Conservation (phyloP, 2,329 filamentous ascomycete genomes). For the Thielaviopsis punctulata region DNA sequence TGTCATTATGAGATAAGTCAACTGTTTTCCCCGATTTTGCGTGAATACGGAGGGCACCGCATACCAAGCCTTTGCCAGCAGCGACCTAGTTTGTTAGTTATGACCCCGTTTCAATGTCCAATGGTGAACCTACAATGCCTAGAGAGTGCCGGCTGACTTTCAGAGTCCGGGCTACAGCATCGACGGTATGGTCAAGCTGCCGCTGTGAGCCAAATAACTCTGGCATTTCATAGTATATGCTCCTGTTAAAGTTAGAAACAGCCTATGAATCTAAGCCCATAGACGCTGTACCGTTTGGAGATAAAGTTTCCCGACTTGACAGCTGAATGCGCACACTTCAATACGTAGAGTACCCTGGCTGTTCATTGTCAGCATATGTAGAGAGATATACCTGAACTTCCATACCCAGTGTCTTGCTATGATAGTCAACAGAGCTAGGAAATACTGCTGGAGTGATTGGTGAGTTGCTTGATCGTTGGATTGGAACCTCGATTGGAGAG, state of each 20-base stretch:
- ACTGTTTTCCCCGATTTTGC: constrained; percentile 26
- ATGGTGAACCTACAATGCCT: constrained; percentile 41
- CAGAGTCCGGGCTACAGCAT: constrained; percentile 57
- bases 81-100: constrained; percentile 36
- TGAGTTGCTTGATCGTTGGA: not conserved
- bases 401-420: not conserved
- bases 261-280: not conserved
- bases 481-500: not conserved
- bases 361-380: not conserved
- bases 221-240: constrained; percentile 64
- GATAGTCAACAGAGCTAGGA: not conserved
- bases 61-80: constrained; percentile 53
- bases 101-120: too few relatives aligned
- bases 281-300: constrained; percentile 38
- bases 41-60: constrained; percentile 36
- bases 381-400: not conserved
- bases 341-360: constrained; percentile 41
- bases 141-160: constrained; percentile 44
- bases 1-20: constrained; percentile 16
- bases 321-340: constrained; percentile 42
- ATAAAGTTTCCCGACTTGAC: constrained; percentile 35
- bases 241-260: constrained; percentile 31
- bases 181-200: constrained; percentile 53
- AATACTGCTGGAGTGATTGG: not conserved
- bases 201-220: constrained; percentile 52